These are phyloP conservation scores for Ophiostoma quercus DNA, from an alignment of 2,329 filamentous ascomycete species.

Conservation along the genomic window DNA sequence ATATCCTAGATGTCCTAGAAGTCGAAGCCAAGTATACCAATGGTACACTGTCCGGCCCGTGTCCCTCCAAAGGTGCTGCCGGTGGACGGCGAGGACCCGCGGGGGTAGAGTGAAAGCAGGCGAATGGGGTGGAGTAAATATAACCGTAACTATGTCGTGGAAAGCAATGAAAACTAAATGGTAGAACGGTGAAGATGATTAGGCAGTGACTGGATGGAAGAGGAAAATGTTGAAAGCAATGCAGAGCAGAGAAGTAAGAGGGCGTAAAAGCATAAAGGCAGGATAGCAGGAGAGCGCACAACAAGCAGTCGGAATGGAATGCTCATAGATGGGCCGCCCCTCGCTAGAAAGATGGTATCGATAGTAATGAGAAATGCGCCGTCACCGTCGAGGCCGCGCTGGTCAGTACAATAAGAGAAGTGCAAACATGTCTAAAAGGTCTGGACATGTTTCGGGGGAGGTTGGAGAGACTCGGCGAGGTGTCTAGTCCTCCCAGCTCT, in stretches of 20 bases:
- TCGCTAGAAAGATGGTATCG: neutral
- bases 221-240: neutral
- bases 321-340: neutral
- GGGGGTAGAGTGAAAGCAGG: neutral
- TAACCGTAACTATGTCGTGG: neutral
- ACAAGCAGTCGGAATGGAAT: neutral
- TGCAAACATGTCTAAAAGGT: neutral
- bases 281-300: neutral
- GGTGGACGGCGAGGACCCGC: neutral
- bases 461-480: neutral
- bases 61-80: neutral
- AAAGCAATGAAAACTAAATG: neutral
- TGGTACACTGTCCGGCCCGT: neutral
- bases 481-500: conserved; percentile 88
- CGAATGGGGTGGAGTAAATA: neutral
- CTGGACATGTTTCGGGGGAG: neutral
- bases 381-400: neutral
- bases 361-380: neutral
- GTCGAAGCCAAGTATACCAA: neutral
- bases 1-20: neutral
- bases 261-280: neutral
- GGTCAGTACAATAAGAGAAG: neutral
- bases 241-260: neutral
- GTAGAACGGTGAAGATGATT: neutral
- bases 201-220: neutral